These are phyloP conservation scores for Boechera retrofracta DNA, from an alignment of 345 rosid species.

Conservation along the genomic window DNA sequence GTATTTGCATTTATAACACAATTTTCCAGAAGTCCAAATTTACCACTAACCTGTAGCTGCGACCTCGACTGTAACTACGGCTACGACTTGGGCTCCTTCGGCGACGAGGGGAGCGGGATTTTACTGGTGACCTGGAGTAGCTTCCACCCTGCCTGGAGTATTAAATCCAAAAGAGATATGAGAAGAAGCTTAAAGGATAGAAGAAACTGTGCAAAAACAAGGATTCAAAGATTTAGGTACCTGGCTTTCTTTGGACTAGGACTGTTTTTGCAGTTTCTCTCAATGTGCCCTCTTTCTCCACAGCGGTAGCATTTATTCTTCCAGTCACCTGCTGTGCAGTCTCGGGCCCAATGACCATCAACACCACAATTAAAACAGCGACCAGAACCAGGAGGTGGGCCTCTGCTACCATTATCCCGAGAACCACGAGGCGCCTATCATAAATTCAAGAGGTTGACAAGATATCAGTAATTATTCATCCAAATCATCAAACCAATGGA, in stretches of 20 bases:
- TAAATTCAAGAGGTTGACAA: background rate
- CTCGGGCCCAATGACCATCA: conserved; percentile 99
- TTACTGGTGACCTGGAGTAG: conserved; percentile 74
- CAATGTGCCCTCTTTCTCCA: conserved; percentile 96
- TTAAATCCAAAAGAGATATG: conserved; percentile 21
- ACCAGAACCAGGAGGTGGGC: conserved; percentile 96
- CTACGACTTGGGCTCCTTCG: conserved; percentile 75
- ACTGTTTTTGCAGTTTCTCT: conserved; percentile 91
- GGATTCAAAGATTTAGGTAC: conserved; percentile 34
- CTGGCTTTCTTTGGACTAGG: conserved; percentile 67
- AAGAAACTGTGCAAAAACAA: conserved; percentile 2
- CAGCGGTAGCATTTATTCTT: conserved; percentile 96
- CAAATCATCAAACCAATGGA: background rate
- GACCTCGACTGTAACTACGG: conserved; percentile 81
- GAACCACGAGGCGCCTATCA: conserved; percentile 84
- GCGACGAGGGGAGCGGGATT: conserved; percentile 63
- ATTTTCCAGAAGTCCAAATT: background rate
- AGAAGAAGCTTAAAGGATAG: conserved; percentile 9
- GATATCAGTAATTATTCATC: conserved; percentile 6
- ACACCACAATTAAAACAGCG: conserved; percentile 96
- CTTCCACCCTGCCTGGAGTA: conserved; percentile 58
- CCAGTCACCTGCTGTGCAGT: conserved; percentile 98
- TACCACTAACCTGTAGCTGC: conserved; percentile 68
- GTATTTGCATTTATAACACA: background rate
- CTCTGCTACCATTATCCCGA: conserved; percentile 65